phyloP scores from a whole-genome alignment of 176 grass and related monocot species.

The Paspalum vaginatum region DNA sequence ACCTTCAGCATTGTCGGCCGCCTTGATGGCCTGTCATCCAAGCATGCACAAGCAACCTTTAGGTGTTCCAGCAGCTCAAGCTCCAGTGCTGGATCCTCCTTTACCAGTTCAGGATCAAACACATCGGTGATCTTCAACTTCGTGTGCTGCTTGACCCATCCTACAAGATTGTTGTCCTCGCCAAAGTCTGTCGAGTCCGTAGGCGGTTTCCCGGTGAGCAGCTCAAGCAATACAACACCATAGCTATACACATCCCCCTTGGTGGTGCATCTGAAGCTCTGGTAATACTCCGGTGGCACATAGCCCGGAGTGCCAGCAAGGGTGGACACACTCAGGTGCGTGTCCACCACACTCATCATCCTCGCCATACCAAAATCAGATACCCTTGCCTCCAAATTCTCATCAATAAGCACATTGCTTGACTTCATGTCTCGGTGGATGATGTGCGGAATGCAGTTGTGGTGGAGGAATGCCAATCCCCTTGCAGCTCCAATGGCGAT shows the following conservation, averaged over 20 bases:
- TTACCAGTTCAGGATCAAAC: slow-evolving; percentile 85
- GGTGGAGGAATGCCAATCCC: slow-evolving; percentile 89
- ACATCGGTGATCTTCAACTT: slow-evolving; percentile 68
- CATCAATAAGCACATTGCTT: slow-evolving; percentile 92
- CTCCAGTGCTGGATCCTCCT: slow-evolving; percentile 67
- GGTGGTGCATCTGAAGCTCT: slow-evolving; percentile 92
- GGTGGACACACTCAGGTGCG: slow-evolving; percentile 90
- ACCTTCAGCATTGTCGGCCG: slow-evolving; percentile 95
- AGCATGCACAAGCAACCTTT: slow-evolving; percentile 75
- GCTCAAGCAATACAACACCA: slow-evolving; percentile 89
- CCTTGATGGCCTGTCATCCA: slow-evolving; percentile 68
- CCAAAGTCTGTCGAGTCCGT: slow-evolving; percentile 83
- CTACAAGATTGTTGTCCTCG: slow-evolving; percentile 88
- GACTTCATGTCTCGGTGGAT: slow-evolving; percentile 99
- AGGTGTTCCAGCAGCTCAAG: slow-evolving; percentile 89
- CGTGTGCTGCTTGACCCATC: slow-evolving; percentile 82
- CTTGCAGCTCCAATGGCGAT: slow-evolving; percentile 85
- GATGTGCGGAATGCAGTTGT: slow-evolving; percentile 93
- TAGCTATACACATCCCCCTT: slow-evolving; percentile 97
- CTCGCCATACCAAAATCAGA: slow-evolving; percentile 98
- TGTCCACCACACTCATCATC: slow-evolving; percentile 77
- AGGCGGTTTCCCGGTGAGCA: slow-evolving; percentile 78
- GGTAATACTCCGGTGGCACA: slow-evolving; percentile 97
- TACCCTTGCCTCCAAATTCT: slow-evolving; percentile 82
- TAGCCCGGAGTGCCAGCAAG: slow-evolving; percentile 94